These are phyloP conservation scores for Alternaria consortialis DNA, from an alignment of 2,329 filamentous ascomycete species.

Conservation along the genomic window DNA sequence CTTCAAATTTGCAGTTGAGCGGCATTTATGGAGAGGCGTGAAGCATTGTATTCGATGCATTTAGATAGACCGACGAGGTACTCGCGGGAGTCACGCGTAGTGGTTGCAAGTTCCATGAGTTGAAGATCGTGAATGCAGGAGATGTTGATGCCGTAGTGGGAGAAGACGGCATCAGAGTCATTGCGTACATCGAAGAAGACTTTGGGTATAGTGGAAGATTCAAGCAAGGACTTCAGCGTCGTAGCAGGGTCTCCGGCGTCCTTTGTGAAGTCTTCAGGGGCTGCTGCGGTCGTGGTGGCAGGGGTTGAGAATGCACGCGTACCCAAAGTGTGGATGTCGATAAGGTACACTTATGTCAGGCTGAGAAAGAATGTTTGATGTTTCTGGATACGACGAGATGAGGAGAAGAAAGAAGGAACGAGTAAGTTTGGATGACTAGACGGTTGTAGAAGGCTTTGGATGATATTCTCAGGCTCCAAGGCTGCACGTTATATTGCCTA, in stretches of 20 bases:
- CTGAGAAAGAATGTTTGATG: not conserved
- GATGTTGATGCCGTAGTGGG: conserved; percentile 25
- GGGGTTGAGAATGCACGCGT: conserved; percentile 39
- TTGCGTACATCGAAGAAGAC: conserved; percentile 43
- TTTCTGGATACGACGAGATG: not conserved
- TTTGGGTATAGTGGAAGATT: conserved; percentile 36
- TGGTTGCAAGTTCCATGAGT: conserved; percentile 31
- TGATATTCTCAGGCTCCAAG: not conserved
- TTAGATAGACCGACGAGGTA: not conserved
- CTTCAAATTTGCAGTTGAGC: not conserved
- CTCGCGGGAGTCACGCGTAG: not conserved
- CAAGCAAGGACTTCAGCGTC: conserved; percentile 43
- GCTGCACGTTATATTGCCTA: not conserved
- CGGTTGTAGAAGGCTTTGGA: not conserved
- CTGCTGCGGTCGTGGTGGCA: not conserved
- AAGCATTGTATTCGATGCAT: not conserved
- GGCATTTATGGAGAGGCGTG: not conserved
- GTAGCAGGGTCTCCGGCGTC: conserved; percentile 5
- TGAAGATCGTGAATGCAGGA: conserved; percentile 26
- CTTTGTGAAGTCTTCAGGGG: not conserved
- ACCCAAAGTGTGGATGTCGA: conserved; percentile 43
- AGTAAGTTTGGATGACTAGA: not conserved
- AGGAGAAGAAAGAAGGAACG: not conserved
- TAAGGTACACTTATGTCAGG: conserved; percentile 26
- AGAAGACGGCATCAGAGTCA: conserved; percentile 38